Base-by-base conservation (phyloP, 1,139 yeast genomes). In the Geotrichum reessii region DNA sequence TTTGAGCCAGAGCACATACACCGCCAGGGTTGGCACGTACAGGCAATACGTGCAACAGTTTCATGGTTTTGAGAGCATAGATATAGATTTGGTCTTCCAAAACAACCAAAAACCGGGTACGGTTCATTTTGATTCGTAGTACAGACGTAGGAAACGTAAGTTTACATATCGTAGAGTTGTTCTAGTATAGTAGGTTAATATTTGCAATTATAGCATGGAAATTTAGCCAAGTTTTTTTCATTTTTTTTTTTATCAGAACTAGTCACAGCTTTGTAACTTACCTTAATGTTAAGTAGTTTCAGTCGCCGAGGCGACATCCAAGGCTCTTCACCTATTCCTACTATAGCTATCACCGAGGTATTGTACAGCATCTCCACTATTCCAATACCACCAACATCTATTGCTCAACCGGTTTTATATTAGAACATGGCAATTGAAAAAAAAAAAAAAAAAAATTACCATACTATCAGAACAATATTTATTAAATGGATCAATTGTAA, bases 351-450 rank as follows among this genome's bases (percentile, higher is more conserved):
- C 51, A 93, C 78, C 1, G 96, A 88, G 0, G 99, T 90, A 59
- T 90, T 82, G 68, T 90, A 93, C 48, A 93, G 79, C 98, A 93
- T 92, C 71, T 92, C 97, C 40, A 91, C 87, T 19, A 89, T 80
- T 2, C 76, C 75, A 52, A 73, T 71, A 25, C 75, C 77, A n/a
- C 76, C 76, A 46, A 73, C 75, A 47, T 69, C 72, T 62, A 61
- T n/a, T n/a, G 28, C 21, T 2, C n/a, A 46, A 6, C 22, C 17
- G 33, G 12, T 52, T 52, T 56, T 58, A 48, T 17, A 40, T 12
- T 4, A 27, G 14, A 49, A 49, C 17, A 48, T 8, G 17, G 17
- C 12, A 50, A 5, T n/a, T 7, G n/a, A 52, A n/a, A 44, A 3
- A 12, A 7, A 11, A 53, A 53, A 53, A 54, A 60, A 47, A 37